A percentile compares a stretch with the other conserved stretches of the same genome.
Conservation (phyloP, 2,329 filamentous ascomycete genomes). For the Zasmidium angulare region DNA sequence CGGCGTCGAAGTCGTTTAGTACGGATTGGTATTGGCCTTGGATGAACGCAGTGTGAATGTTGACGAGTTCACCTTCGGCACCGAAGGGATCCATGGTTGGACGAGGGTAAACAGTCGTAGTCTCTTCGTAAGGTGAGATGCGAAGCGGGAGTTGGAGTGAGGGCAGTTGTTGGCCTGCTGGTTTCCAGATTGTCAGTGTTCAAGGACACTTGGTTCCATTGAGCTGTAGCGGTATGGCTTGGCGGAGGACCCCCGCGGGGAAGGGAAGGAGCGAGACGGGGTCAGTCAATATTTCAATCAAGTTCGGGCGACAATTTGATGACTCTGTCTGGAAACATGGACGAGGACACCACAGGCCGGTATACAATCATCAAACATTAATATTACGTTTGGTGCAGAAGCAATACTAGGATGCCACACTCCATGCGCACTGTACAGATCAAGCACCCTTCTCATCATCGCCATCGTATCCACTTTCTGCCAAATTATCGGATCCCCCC, state of each 20-base stretch:
- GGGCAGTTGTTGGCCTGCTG: not conserved
- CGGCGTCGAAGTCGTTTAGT: constrained; percentile 74
- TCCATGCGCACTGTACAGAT: not conserved
- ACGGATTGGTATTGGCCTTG: constrained; percentile 84
- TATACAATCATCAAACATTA: not conserved
- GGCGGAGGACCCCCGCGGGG: not conserved
- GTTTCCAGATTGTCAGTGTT: not conserved
- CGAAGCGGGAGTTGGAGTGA: not conserved
- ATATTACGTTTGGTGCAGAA: not conserved
- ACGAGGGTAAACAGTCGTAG: not conserved
- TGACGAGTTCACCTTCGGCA: constrained; percentile 65
- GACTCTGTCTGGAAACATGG: not conserved
- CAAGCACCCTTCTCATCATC: not conserved
- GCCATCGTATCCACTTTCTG: not conserved
- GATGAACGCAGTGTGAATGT: constrained; percentile 66
- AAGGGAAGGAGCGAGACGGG: not conserved
- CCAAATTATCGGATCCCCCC: not conserved
- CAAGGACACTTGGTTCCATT: not conserved
- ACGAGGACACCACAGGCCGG: not conserved
- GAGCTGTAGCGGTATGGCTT: not conserved
- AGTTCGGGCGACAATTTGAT: not conserved
- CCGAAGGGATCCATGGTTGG: constrained; percentile 62
- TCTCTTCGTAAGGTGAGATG: not conserved
- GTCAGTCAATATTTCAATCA: not conserved
- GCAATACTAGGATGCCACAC: not conserved